Evolutionary conservation across 345 rosid species (phyloP), one percentile per base, ranked within the genome.

Genomic region (Eucalyptus cladocalyx): DNA sequence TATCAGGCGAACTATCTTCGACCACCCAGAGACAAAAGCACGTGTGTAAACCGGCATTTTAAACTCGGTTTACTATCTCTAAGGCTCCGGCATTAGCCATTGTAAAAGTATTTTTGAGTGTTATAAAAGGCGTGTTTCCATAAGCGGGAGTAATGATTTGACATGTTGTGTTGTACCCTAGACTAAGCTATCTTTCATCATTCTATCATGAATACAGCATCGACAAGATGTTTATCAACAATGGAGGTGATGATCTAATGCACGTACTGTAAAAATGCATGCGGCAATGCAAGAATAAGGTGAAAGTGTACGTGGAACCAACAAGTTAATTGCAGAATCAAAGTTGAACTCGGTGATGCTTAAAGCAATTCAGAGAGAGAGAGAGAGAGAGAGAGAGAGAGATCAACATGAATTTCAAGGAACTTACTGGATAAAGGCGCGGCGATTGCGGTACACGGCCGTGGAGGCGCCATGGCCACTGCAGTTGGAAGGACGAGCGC

Each of bases 401-500:
- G 8, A 53, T 21, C 62, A 89, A 80, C 23, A 34, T 9, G 21
- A 87, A 32, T 4, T 2, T 80, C 3, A 2, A 6, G 18, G 37
- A 72, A 42, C 95, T 93, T 92, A 97, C 99, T 81, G 97, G 89
- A 91, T 56, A 86, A 97, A 96, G 37, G 96, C 94, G 3, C 67
- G 48, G 8, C 95, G 93, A 88, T 97, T 97, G 81, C 88, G 96
- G 86, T 97, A 97, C 88, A 95, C 42, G 49, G 88, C 89, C 40
- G 76, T 81, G 28, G 60, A 76, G 34, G 87, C 54, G 87, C 48
- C 88, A 54, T 83, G 89, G 88, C 87, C 45, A 45, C 86, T 89
- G 86, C 86, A 9, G 88, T 90, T 90, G 76, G 90, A 87, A 17
- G 92, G 80, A 86, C 49, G n/a, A 87, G 90, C 91, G n/a, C 89